Conservation (phyloP, 148 eudicot genomes). For the Spergularia bocconei region DNA sequence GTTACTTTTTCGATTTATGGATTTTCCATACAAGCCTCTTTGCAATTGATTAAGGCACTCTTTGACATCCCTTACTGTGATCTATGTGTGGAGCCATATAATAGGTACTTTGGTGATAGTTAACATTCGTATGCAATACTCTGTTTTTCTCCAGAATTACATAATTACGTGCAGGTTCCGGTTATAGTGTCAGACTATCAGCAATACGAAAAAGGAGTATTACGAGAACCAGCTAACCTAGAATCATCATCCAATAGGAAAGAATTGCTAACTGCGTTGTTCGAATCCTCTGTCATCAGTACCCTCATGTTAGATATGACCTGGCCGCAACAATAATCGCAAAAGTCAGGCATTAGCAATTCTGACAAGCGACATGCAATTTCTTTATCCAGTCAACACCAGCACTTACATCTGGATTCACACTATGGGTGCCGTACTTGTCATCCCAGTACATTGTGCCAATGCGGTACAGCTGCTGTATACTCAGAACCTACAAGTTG, state of each 20-base stretch:
- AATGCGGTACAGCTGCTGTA: slow-evolving; percentile 90
- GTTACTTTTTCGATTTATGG: too few species aligned
- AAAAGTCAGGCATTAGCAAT: background rate
- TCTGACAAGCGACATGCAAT: slow-evolving; percentile 3
- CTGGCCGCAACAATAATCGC: slow-evolving; percentile 31
- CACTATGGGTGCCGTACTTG: slow-evolving; percentile 94
- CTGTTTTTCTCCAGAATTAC: background rate
- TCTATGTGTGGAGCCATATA: too few species aligned
- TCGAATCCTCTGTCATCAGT: slow-evolving; percentile 88
- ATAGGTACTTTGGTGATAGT: too few species aligned
- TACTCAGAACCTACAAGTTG: slow-evolving; percentile 71
- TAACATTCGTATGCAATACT: background rate
- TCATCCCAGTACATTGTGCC: slow-evolving; percentile 99
- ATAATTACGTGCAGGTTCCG: background rate
- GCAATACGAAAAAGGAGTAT: background rate
- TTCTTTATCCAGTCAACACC: background rate
- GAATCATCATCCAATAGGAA: slow-evolving; percentile 94
- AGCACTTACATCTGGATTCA: slow-evolving; percentile 74
- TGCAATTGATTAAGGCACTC: background rate
- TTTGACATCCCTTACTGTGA: too few species aligned
- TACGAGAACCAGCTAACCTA: slow-evolving; percentile 47
- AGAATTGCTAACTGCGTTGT: slow-evolving; percentile 81
- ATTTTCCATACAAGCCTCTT: background rate
- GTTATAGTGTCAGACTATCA: background rate
- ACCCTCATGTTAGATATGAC: slow-evolving; percentile 92